These are phyloP conservation scores for Zymoseptoria brevis DNA, from an alignment of 2,329 filamentous ascomycete genomes.

Conservation along the genomic window DNA sequence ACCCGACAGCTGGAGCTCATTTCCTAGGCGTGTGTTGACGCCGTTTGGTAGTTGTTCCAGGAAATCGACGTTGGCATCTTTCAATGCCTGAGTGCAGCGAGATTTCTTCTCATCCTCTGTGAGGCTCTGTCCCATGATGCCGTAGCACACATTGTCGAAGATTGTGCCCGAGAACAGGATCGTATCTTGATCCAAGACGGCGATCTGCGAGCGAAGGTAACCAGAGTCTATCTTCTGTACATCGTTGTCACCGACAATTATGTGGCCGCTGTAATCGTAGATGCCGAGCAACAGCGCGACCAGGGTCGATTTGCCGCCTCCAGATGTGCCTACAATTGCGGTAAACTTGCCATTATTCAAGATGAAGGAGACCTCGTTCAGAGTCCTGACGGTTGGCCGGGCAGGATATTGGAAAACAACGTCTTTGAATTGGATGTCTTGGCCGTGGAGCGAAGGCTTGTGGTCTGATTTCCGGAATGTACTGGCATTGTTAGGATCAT, in stretches of 20 bases:
- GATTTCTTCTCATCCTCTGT: constrained; percentile 18
- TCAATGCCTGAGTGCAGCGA: constrained; percentile 28
- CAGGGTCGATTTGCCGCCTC: constrained; percentile 39
- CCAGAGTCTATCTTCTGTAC: constrained; percentile 32
- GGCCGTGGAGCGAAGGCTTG: constrained; percentile 14
- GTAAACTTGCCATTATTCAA: constrained; percentile 36
- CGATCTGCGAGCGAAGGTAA: constrained; percentile 34
- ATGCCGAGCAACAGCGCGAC: constrained; percentile 36
- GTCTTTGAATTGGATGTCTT: constrained; percentile 30
- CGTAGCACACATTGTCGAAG: constrained; percentile 39
- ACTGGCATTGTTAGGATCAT: constrained; percentile 20
- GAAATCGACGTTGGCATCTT: constrained; percentile 37
- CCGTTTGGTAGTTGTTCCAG: constrained; percentile 38
- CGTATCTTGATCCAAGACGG: constrained; percentile 40
- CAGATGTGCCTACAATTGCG: constrained; percentile 39
- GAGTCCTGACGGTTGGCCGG: constrained; percentile 33
- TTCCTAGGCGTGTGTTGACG: constrained; percentile 37
- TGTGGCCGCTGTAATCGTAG: constrained; percentile 35
- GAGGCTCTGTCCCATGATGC: constrained; percentile 21
- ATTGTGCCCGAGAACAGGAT: constrained; percentile 39
- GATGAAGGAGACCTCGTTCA: constrained; percentile 32
- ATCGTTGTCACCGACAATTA: constrained; percentile 34
- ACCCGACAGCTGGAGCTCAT: constrained; percentile 38
- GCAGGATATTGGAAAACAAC: constrained; percentile 40
- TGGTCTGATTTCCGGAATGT: constrained; percentile 22